Conservation (phyloP, 1,284 basidiomycete species). For the Kalmanozyma brasiliensis region DNA sequence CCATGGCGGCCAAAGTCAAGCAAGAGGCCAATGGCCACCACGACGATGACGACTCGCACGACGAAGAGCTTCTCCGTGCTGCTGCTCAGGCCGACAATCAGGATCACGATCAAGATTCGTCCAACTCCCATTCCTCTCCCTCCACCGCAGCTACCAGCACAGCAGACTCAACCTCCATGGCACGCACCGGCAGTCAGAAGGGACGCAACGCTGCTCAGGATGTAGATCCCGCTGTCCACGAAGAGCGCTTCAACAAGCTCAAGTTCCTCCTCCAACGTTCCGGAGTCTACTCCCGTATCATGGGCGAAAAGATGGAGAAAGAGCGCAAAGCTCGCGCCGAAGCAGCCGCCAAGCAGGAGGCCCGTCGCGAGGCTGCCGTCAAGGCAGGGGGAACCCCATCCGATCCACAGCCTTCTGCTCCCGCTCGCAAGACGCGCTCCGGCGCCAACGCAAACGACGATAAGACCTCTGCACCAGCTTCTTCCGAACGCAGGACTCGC, state of each 20-base stretch:
- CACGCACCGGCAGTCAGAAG: slow-evolving; percentile 13
- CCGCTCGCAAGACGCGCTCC: slow-evolving; percentile 36
- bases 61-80: slow-evolving; percentile 72
- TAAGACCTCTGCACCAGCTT: slow-evolving; percentile 15
- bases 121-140: slow-evolving; percentile 7
- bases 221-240: slow-evolving; percentile 38
- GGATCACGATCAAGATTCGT: slow-evolving; percentile 8
- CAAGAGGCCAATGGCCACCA: slow-evolving; percentile 15
- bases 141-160: slow-evolving; percentile 12
- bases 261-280: slow-evolving; percentile 62
- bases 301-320: slow-evolving; percentile 64
- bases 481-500: slow-evolving; percentile 17
- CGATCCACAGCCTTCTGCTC: slow-evolving; percentile 23
- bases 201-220: slow-evolving; percentile 23
- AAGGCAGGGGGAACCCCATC: slow-evolving; percentile 6
- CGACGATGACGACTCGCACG: slow-evolving; percentile 31
- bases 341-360: slow-evolving; percentile 32
- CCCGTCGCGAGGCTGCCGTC: slow-evolving; percentile 24
- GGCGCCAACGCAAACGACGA: slow-evolving; percentile 17
- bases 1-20: slow-evolving; percentile 16
- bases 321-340: slow-evolving; percentile 43
- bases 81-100: slow-evolving; percentile 40
- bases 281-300: slow-evolving; percentile 63
- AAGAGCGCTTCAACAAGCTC: slow-evolving; percentile 59
- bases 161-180: slow-evolving; percentile 29